These are phyloP conservation scores for Microsporum ferrugineum DNA, from an alignment of 2,329 filamentous ascomycete species.

Conservation along the genomic window DNA sequence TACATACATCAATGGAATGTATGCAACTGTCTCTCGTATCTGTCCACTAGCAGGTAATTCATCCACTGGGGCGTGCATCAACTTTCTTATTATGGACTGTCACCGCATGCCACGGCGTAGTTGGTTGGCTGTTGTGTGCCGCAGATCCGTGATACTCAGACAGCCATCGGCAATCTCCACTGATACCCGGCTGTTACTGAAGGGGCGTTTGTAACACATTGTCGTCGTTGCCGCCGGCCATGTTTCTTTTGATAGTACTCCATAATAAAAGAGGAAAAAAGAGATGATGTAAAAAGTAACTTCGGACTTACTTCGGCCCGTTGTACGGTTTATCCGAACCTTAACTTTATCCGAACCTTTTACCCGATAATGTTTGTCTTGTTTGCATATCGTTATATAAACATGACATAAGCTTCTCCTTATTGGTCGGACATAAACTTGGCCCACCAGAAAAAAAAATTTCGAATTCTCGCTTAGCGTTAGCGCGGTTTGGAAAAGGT, in stretches of 20 bases:
- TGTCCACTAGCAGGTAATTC: background rate
- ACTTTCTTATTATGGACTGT: background rate
- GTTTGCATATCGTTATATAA: background rate
- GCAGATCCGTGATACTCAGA: background rate
- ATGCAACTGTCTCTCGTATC: background rate
- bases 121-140: background rate
- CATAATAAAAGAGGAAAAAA: background rate
- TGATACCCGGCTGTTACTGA: background rate
- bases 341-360: background rate
- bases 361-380: background rate
- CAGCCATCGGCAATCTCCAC: background rate
- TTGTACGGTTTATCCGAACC: background rate
- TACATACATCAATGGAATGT: background rate
- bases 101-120: background rate
- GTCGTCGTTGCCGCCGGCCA: background rate
- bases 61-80: background rate
- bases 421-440: background rate
- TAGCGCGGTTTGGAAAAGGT: constrained; percentile 1
- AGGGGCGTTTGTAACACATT: background rate
- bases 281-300: background rate
- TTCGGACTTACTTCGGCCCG: background rate
- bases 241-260: background rate
- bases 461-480: constrained; percentile 5
- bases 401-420: background rate
- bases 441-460: background rate